These are phyloP conservation scores for Castanea mollissima DNA, from an alignment of 306 rosid species.

Conservation along the genomic window DNA sequence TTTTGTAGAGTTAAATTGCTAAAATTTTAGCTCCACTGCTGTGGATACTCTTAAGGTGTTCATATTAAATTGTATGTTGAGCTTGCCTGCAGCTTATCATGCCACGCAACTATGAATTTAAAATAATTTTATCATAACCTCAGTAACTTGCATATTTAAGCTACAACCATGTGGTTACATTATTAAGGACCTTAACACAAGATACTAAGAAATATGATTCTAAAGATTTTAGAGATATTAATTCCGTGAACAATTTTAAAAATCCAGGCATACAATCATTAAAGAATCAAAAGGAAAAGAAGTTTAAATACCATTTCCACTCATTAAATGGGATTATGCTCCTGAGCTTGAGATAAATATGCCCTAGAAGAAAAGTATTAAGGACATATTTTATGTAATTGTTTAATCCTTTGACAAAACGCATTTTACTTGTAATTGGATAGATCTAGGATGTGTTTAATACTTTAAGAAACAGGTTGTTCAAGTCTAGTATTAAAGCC, in stretches of 20 bases:
- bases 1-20: too few species aligned
- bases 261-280: not conserved
- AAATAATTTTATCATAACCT: not conserved
- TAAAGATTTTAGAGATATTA: too few species aligned
- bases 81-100: not conserved
- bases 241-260: not conserved
- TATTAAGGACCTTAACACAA: too few species aligned
- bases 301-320: constrained; percentile 83
- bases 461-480: too few species aligned
- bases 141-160: not conserved
- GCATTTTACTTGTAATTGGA: too few species aligned
- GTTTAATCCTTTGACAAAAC: too few species aligned
- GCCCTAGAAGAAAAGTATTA: constrained; percentile 66
- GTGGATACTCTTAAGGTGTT: not conserved
- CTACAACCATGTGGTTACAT: not conserved
- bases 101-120: not conserved
- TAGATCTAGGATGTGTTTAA: too few species aligned
- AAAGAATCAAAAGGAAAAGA: constrained; percentile 1
- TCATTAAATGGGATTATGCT: constrained; percentile 90
- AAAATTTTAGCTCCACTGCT: too few species aligned
- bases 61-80: not conserved
- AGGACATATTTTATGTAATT: too few species aligned
- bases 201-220: too few species aligned
- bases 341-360: constrained; percentile 88
- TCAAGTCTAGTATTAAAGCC: too few species aligned